phyloP scores from a whole-genome alignment of 163 green algal genomes.

The Coccomyxa subellipsoidea region DNA sequence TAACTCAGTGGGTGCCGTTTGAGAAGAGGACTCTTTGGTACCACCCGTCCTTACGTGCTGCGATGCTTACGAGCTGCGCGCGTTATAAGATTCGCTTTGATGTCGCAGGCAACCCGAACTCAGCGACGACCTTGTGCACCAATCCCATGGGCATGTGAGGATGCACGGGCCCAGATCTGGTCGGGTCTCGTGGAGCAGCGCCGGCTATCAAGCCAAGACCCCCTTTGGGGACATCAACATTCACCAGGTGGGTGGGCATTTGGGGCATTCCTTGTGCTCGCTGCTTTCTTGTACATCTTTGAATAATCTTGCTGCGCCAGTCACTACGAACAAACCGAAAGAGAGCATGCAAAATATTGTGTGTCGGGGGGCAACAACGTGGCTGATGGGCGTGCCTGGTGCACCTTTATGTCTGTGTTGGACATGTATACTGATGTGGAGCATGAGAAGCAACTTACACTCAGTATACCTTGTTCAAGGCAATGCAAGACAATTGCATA shows the following conservation, averaged over 20 bases:
- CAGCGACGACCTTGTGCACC: neutral
- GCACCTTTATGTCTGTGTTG: neutral
- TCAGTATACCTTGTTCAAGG: too few relatives aligned
- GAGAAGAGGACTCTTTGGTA: neutral
- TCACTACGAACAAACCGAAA: too few relatives aligned
- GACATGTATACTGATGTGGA: too few relatives aligned
- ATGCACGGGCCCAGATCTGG: neutral
- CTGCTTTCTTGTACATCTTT: neutral
- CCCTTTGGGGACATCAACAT: slow-evolving; percentile 7
- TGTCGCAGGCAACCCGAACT: neutral
- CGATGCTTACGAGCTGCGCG: neutral
- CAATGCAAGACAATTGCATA: too few relatives aligned
- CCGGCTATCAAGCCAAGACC: neutral
- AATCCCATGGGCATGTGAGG: neutral
- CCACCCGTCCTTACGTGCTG: neutral
- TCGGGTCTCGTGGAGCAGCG: neutral
- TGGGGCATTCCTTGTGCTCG: neutral
- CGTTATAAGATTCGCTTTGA: neutral
- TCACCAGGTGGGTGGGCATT: neutral
- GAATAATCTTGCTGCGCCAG: neutral
- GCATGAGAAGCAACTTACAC: too few relatives aligned
- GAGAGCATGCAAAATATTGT: neutral
- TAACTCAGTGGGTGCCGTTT: neutral
- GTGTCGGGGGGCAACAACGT: neutral
- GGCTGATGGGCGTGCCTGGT: neutral